phyloP scores from a whole-genome alignment of 2,329 filamentous ascomycete species.

The Neonectria punicea region DNA sequence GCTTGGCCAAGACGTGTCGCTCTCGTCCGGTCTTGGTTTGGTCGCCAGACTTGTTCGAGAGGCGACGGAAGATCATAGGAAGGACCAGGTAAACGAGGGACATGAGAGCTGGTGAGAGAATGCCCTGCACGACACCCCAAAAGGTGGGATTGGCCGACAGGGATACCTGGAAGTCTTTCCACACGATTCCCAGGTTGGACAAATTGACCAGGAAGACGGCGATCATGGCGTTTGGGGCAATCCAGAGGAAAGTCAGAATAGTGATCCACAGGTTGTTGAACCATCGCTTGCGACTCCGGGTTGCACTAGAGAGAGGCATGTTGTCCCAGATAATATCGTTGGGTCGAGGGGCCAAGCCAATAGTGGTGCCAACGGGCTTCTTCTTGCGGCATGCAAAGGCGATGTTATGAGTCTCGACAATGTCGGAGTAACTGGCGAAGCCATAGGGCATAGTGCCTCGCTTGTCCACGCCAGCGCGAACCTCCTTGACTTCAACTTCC shows the following conservation, averaged over 20 bases:
- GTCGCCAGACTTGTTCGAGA: slow-evolving; percentile 86
- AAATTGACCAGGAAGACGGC: slow-evolving; percentile 93
- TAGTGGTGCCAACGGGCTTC: slow-evolving; percentile 79
- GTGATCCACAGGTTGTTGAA: slow-evolving; percentile 87
- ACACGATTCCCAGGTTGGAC: slow-evolving; percentile 80
- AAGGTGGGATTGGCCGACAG: slow-evolving; percentile 71
- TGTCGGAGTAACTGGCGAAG: slow-evolving; percentile 92
- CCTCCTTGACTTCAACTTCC: slow-evolving; percentile 85
- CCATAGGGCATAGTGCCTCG: slow-evolving; percentile 91
- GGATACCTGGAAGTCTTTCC: slow-evolving; percentile 76
- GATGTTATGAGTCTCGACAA: slow-evolving; percentile 87
- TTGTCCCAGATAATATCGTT: slow-evolving; percentile 98
- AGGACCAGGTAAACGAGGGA: slow-evolving; percentile 89
- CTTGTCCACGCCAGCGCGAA: slow-evolving; percentile 83
- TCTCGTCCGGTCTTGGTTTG: slow-evolving; percentile 92
- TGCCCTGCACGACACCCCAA: slow-evolving; percentile 93
- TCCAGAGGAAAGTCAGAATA: slow-evolving; percentile 84
- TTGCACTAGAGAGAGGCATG: slow-evolving; percentile 75
- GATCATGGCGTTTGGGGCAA: slow-evolving; percentile 92
- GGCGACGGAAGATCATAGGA: slow-evolving; percentile 88
- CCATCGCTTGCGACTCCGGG: slow-evolving; percentile 77
- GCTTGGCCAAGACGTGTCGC: slow-evolving; percentile 86
- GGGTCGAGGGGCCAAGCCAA: slow-evolving; percentile 84
- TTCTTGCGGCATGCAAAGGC: slow-evolving; percentile 85
- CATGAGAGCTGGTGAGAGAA: slow-evolving; percentile 86